Conservation (phyloP, 2,329 filamentous ascomycete genomes). For the Ciborinia camelliae region DNA sequence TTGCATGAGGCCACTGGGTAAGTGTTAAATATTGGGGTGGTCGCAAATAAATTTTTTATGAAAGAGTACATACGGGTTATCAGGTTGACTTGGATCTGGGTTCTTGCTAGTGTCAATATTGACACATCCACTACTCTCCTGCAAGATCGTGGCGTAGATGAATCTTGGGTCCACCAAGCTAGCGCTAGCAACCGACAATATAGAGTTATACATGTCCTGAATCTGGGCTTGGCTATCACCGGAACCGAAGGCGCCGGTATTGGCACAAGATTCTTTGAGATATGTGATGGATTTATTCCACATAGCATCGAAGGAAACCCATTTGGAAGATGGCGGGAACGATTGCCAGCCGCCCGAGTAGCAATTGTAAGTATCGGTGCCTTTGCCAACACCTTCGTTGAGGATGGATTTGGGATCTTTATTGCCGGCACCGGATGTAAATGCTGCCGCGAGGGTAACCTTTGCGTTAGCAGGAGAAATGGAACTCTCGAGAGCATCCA, state of each 20-base stretch:
- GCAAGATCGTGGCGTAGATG: slow-evolving; percentile 37
- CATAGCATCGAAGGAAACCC: slow-evolving; percentile 35
- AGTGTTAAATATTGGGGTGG: not conserved
- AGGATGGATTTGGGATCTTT: slow-evolving; percentile 27
- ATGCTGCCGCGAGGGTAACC: slow-evolving; percentile 22
- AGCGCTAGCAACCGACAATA: slow-evolving; percentile 29
- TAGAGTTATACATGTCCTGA: slow-evolving; percentile 27
- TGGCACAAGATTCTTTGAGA: slow-evolving; percentile 25
- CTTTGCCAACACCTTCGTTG: slow-evolving; percentile 18
- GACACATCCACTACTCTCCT: slow-evolving; percentile 36
- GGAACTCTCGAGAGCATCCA: not conserved
- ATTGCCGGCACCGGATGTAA: slow-evolving; percentile 22
- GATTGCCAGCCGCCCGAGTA: slow-evolving; percentile 34
- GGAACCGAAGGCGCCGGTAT: slow-evolving; percentile 27
- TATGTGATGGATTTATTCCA: slow-evolving; percentile 26
- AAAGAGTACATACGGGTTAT: slow-evolving; percentile 16
- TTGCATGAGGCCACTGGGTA: slow-evolving; percentile 32
- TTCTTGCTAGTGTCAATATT: slow-evolving; percentile 30
- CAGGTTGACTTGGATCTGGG: slow-evolving; percentile 19
- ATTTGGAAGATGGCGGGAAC: slow-evolving; percentile 29
- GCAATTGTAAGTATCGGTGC: slow-evolving; percentile 33
- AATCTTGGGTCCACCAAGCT: slow-evolving; percentile 35
- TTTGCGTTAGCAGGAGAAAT: slow-evolving; percentile 17
- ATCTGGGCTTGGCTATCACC: slow-evolving; percentile 26
- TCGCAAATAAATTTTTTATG: not conserved